A percentile compares a stretch with the other conserved stretches of the same genome.
Evolutionary conservation across 441 rosid genomes (phyloP).

Genomic region (Populus hybrid): DNA sequence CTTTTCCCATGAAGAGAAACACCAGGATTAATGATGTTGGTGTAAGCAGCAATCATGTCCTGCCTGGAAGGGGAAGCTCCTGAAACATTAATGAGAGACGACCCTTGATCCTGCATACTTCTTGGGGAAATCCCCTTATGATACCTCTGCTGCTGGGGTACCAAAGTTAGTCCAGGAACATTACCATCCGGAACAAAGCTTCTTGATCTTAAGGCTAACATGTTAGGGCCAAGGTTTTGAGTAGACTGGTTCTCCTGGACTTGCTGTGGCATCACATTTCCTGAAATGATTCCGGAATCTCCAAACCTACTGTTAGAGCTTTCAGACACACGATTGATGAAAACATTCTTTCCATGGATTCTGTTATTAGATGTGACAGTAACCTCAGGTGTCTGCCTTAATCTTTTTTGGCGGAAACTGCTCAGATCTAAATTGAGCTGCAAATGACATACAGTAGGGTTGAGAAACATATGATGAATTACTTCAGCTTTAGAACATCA

Average conservation of each 20-base stretch:
- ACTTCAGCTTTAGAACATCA: constrained; percentile 8
- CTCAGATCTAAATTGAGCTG: constrained; percentile 75
- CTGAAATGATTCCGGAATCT: constrained; percentile 45
- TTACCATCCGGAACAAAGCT: constrained; percentile 50
- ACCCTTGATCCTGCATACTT: constrained; percentile 61
- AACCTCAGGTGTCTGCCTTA: constrained; percentile 63
- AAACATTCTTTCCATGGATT: constrained; percentile 77
- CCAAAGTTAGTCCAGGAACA: constrained; percentile 45
- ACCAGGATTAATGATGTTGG: constrained; percentile 48
- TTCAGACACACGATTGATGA: constrained; percentile 68
- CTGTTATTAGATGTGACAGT: constrained; percentile 56
- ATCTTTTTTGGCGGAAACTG: constrained; percentile 65
- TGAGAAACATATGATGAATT: constrained; percentile 16
- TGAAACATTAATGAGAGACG: constrained; percentile 39
- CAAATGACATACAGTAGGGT: constrained; percentile 26
- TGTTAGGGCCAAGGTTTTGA: constrained; percentile 52
- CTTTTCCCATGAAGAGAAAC: constrained; percentile 60
- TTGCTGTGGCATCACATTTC: constrained; percentile 51
- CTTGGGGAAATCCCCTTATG: constrained; percentile 45
- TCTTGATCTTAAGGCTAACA: constrained; percentile 50
- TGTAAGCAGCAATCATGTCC: constrained; percentile 60
- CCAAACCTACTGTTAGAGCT: constrained; percentile 53
- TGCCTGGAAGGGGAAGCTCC: constrained; percentile 64
- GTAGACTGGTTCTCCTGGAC: constrained; percentile 48
- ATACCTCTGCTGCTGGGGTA: constrained; percentile 59